Base-by-base conservation (phyloP, 2,329 filamentous ascomycete genomes). In the Diaporthe ilicicola region DNA sequence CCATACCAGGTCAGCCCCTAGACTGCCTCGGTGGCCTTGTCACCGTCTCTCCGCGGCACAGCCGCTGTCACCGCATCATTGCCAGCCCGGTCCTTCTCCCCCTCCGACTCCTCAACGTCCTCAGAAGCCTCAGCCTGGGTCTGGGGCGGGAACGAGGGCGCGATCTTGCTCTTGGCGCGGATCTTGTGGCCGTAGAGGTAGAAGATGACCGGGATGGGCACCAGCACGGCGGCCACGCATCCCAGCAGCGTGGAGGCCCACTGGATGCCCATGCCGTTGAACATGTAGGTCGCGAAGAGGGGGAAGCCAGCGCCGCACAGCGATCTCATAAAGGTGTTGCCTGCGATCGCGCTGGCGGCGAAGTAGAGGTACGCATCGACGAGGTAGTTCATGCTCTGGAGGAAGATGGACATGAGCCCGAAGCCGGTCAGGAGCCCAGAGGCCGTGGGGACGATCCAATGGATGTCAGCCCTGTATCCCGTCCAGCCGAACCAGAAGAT, bases 401-500 rank as follows among this genome's bases (percentile, higher is more conserved):
- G 89, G 85, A 95, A 95, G 77, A 96, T 94, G 32, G 91, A 92
- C 82, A 94, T 91, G 77, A 96, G 90, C 6, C 93, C 93, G 55
- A 94, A 92, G 4, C 93, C 93, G 62, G 90, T 88, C 81, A 87
- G 83, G 62, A 92, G 79, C 61, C 90, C 90, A 6, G 89, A 91
- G 8, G 87, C 81, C 2, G 88, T 85, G 6, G 90, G 90, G 1
- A 89, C 89, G 64, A 90, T 88, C 90, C 90, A 92, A 81, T 90
- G 89, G 29, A 91, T 84, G 65, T 86, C 81, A 8, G 73, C 74
- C 29, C 78, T 82, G 80, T 88, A 90, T 75, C 91, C 91, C 6
- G 90, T 89, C 92, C 92, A 94, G 73, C 91, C 92, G 74, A 94
- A 93, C 91, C 92, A 94, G 81, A 94, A 93, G 37, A 94, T 88